Evolutionary conservation across 257 asterid species (phyloP), one percentile per base, ranked within the genome.

Genomic region (Leptodermis oblonga): DNA sequence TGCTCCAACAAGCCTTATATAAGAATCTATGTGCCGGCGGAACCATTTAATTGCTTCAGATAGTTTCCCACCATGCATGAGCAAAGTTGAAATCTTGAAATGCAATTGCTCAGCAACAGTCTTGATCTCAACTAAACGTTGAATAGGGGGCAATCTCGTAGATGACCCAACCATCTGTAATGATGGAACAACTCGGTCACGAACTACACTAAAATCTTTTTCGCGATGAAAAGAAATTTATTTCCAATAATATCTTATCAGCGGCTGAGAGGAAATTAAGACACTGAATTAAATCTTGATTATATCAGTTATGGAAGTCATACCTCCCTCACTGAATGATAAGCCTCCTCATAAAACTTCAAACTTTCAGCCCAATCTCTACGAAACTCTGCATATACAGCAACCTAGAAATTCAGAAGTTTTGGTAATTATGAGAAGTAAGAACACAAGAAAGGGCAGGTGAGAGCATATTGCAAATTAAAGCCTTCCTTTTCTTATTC

Each of bases 321-420:
- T 84, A 94, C 99, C 96, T 91, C 97, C 37, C 92, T 90, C 74
- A 89, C 79, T 41, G 90, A 84, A 66, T 85, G 90, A 76, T 94
- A 94, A 52, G 96, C 95, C 80, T 94, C 99, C 80, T 91, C 96
- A 49, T 94, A 94, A 46, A 82, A 74, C 85, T 84, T 90, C 71
- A 87, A 85, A 81, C 95, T 97, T 83, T 94, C 99, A 68, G 63
- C 81, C 99, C 99, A 94, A 77, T 94, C 99, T 80, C 97, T 83
- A 49, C 97, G 88, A 73, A 91, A 94, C 75, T 94, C 99, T 80
- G 97, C 95, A 86, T 86, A 91, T 74, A 89, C 88, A 85, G 96
- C 99, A 84, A 86, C 99, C 99, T 94, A 82, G 90, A 74, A 82
- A 80, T 82, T 78, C 79, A 84, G 78, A 79, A 71, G 78, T 81